These are phyloP conservation scores for Pichia kudriavzevii DNA, from an alignment of 1,139 yeast genomes.

Conservation along the genomic window DNA sequence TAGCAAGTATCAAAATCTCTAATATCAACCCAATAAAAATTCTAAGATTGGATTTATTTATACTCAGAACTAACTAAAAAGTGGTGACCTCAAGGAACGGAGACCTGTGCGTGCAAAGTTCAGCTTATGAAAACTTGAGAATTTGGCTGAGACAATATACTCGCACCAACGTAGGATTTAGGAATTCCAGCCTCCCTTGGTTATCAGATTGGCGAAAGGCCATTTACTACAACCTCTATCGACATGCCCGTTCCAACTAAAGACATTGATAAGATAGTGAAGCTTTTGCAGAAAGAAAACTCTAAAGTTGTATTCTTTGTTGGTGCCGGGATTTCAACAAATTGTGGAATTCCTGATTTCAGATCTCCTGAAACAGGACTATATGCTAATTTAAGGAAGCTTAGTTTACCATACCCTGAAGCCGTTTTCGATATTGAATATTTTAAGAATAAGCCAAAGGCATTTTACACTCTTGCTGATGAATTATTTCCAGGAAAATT, in stretches of 20 bases:
- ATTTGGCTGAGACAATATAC: no score
- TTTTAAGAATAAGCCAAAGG: constrained; percentile 65
- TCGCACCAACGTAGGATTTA: no score
- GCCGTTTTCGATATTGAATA: constrained; percentile 90
- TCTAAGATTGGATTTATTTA: no score
- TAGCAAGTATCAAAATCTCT: no score
- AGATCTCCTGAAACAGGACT: constrained; percentile 88
- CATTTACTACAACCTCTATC: no score
- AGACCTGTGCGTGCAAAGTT: no score
- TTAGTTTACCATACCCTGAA: constrained; percentile 83
- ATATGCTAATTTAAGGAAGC: constrained; percentile 67
- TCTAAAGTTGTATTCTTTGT: constrained; percentile 38
- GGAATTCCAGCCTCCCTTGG: no score
- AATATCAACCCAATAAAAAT: not conserved
- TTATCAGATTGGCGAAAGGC: no score
- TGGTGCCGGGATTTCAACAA: constrained; percentile 92
- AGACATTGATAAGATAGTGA: no score
- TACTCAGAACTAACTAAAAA: not conserved
- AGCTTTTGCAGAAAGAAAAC: constrained; percentile 18
- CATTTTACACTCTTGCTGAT: constrained; percentile 76
- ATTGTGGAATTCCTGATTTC: constrained; percentile 93
- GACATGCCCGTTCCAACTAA: no score
- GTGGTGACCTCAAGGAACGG: not conserved
- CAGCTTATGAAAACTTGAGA: no score
- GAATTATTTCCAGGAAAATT: constrained; percentile 86